These are phyloP conservation scores for Naganishia vaughanmartiniae DNA, from an alignment of 768 basidiomycete genomes.

Conservation along the genomic window DNA sequence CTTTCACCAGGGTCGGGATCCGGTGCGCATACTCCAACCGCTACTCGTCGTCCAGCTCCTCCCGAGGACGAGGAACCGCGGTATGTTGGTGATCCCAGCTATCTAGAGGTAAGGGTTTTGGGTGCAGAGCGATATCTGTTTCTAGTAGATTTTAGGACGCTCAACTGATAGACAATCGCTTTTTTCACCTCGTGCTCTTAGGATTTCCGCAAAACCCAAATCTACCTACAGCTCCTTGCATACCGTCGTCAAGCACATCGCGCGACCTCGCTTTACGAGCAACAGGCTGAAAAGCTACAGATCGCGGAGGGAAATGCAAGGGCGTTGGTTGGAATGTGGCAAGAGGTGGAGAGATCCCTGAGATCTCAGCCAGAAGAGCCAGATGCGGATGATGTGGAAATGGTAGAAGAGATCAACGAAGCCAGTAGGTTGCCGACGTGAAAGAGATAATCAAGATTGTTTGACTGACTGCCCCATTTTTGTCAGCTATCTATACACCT, in stretches of 20 bases:
- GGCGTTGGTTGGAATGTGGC: slow-evolving; percentile 11
- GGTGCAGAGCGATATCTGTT: too few relatives aligned
- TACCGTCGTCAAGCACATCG: slow-evolving; percentile 23
- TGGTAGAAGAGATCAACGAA: slow-evolving; percentile 1
- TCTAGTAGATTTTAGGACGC: too few relatives aligned
- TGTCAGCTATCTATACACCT: neutral
- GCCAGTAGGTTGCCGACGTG: neutral
- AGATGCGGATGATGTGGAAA: neutral
- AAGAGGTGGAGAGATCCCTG: slow-evolving; percentile 9
- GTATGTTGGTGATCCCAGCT: slow-evolving; percentile 26
- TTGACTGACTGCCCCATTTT: neutral
- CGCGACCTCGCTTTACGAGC: slow-evolving; percentile 13
- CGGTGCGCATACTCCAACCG: slow-evolving; percentile 9
- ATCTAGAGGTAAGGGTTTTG: slow-evolving; percentile 25
- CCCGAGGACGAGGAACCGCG: slow-evolving; percentile 27
- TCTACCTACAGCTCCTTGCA: slow-evolving; percentile 29
- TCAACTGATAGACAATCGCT: neutral
- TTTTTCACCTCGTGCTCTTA: neutral
- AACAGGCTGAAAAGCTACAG: slow-evolving; percentile 15
- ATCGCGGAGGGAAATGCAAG: slow-evolving; percentile 6
- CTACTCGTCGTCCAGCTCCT: neutral
- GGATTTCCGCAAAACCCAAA: slow-evolving; percentile 28
- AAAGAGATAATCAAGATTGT: neutral
- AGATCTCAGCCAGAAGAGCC: slow-evolving; percentile 14
- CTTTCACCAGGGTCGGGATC: slow-evolving; percentile 2